phyloP scores from a whole-genome alignment of 1,284 basidiomycete genomes.

The Xerocomus nothofagi region DNA sequence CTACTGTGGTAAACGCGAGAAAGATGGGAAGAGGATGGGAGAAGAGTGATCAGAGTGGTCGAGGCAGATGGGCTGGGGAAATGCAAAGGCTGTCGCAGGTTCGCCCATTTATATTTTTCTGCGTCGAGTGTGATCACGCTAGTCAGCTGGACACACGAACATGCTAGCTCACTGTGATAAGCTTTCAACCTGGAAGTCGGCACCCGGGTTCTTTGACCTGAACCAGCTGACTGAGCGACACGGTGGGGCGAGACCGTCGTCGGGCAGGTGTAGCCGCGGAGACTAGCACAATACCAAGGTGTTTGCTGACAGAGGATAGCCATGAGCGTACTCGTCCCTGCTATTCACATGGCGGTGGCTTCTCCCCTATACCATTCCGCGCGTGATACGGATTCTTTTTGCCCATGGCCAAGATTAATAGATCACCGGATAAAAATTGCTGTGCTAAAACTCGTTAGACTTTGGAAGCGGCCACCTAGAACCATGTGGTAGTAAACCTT shows the following conservation, averaged over 20 bases:
- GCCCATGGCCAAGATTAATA: neutral
- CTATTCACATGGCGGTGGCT: conserved; percentile 8
- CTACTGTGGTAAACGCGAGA: neutral
- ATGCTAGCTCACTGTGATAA: neutral
- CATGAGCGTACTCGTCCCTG: no score
- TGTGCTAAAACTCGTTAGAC: neutral
- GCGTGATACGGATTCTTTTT: neutral
- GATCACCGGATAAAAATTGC: neutral
- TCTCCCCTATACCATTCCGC: neutral
- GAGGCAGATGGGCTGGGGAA: neutral
- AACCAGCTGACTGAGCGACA: conserved; percentile 4
- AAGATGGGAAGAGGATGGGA: neutral
- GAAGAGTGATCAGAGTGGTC: neutral
- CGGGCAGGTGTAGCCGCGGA: conserved; percentile 7
- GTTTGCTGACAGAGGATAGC: no score
- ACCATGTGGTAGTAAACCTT: neutral
- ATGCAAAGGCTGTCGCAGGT: neutral
- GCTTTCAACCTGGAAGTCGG: no score
- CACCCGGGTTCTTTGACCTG: neutral
- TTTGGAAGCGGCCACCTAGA: neutral
- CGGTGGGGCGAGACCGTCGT: neutral
- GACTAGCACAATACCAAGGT: neutral
- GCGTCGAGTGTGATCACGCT: neutral
- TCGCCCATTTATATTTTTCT: conserved; percentile 19
- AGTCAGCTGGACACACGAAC: neutral